Conservation (phyloP, 495 filamentous ascomycete species). For the Xylaria flabelliformis region DNA sequence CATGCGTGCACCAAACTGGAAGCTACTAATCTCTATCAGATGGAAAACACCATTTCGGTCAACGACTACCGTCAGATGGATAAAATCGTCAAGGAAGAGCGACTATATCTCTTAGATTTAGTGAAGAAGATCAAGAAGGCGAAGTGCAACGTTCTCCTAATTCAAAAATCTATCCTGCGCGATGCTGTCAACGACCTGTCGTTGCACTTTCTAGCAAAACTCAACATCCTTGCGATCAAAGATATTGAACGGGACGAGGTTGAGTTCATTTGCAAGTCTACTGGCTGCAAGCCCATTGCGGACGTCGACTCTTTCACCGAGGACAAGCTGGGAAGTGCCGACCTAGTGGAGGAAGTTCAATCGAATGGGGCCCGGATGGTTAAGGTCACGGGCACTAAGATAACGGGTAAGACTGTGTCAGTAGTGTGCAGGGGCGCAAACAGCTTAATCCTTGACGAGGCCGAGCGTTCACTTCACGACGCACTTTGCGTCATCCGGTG, state of each 20-base stretch:
- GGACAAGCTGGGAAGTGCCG: constrained; percentile 96
- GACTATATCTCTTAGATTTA: constrained; percentile 96
- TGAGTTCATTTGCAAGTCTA: constrained; percentile 97
- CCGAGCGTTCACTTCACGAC: constrained; percentile 94
- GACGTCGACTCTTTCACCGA: constrained; percentile 99
- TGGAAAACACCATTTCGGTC: constrained; percentile 99
- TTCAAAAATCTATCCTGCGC: constrained; percentile 97
- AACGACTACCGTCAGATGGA: constrained; percentile 99
- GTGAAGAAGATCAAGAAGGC: constrained; percentile 99
- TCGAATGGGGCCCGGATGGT: constrained; percentile 86
- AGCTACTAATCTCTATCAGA: constrained; percentile 55
- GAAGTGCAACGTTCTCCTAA: constrained; percentile 97
- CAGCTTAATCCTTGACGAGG: constrained; percentile 91
- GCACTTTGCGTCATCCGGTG: constrained; percentile 97
- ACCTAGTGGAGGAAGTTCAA: constrained; percentile 92
- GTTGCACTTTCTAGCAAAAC: constrained; percentile 94
- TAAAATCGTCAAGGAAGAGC: constrained; percentile 99
- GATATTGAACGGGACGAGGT: constrained; percentile 98
- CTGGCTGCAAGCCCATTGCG: constrained; percentile 97
- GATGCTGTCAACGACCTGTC: constrained; percentile 98
- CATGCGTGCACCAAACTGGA: background rate
- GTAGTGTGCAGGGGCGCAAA: constrained; percentile 95
- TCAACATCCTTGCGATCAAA: constrained; percentile 94
- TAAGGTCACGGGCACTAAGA: constrained; percentile 90
- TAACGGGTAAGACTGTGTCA: constrained; percentile 83